Base-by-base conservation (phyloP, 352 stramenopile species). In the Phytopythium sindhum region DNA sequence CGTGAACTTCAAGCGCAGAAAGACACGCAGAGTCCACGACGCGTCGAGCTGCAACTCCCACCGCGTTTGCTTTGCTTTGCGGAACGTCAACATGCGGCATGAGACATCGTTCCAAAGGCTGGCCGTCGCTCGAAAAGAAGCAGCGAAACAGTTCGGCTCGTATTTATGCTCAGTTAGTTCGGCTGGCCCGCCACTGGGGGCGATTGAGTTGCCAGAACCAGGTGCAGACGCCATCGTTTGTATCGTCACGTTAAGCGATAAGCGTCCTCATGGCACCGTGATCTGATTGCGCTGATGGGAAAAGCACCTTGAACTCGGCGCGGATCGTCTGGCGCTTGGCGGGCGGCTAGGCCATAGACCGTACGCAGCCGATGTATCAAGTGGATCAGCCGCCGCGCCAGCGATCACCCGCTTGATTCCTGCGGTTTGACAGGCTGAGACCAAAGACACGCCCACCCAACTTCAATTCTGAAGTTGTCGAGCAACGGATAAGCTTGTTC, bases 391-490 rank as follows among this genome's bases (percentile, higher is more conserved):
- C 19, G 14, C 19, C 3, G 19, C 39, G n/a, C 14, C 39, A 26
- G 21, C 42, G 17, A 50, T 28, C n/a, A 21, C 21, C 21, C 19
- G 19, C 8, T 50, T 50, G 39, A 45, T 48, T 50, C 42, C 19
- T 12, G n/a, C 42, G 9, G 42, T 26, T 50, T 50, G 42, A 50
- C 39, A 50, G 23, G 6, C 42, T 50, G 42, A 45, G 39, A 45
- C 39, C 10, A 19, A 17, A n/a, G 42, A 26, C 42, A 50, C 6
- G 42, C 17, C 17, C 14, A 45, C 15, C 26, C 47, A 54, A 23
- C 24, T 54, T 54, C 24, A 54, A 54, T 19, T 54, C 47, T 35
- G 47, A 54, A 54, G 47, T 54, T 50, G 23, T 23, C 47, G 24
- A 35, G 24, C 23, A 54, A 8, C 0, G 26, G 24, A n/a, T 33